These are phyloP conservation scores for Microstegium vimineum DNA, from an alignment of 176 grass and related monocot species.

Conservation along the genomic window DNA sequence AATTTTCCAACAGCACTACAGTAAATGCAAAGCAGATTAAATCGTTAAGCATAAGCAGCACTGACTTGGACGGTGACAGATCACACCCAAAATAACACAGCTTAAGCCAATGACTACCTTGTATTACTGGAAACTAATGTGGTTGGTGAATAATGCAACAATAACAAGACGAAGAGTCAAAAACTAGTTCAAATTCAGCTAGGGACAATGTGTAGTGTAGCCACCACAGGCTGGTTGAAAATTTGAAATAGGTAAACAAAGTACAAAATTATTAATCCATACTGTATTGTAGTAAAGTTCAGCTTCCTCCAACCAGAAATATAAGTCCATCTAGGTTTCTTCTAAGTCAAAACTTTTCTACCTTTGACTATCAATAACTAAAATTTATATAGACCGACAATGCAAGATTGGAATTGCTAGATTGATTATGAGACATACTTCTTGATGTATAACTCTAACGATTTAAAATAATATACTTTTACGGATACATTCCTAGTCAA, in stretches of 20 bases:
- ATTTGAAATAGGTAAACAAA: slow-evolving; percentile 9
- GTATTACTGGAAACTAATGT: slow-evolving; percentile 5
- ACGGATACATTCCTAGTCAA: neutral
- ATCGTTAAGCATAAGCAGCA: neutral
- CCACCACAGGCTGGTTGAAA: neutral
- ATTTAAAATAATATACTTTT: neutral
- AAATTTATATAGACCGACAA: neutral
- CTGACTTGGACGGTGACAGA: neutral
- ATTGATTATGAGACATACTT: neutral
- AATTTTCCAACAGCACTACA: neutral
- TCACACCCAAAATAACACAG: neutral
- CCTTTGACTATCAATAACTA: neutral
- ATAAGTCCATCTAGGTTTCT: neutral
- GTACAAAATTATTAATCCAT: neutral
- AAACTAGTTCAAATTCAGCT: slow-evolving; percentile 23
- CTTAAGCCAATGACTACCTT: slow-evolving; percentile 11
- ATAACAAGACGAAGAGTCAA: slow-evolving; percentile 1
- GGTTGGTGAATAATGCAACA: slow-evolving; percentile 11
- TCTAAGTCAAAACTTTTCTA: neutral
- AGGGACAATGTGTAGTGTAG: neutral
- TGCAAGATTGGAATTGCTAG: neutral
- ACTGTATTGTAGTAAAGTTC: neutral
- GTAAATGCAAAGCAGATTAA: slow-evolving; percentile 12
- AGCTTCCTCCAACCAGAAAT: neutral
- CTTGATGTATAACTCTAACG: neutral